phyloP scores from a whole-genome alignment of 179 eudicot genomes.

The Drosera spatulata region DNA sequence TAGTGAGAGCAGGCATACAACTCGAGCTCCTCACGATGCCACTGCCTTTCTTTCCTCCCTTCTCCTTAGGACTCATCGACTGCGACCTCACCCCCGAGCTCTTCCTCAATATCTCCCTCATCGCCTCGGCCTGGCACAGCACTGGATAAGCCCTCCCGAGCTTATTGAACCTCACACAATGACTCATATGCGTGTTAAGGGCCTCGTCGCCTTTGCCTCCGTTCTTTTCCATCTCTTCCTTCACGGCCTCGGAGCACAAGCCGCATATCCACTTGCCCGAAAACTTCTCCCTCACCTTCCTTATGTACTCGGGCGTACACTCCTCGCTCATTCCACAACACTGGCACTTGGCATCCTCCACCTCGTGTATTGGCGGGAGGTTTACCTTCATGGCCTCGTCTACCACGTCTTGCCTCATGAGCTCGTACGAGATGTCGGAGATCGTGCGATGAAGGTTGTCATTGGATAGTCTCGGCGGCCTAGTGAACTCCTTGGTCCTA shows the following conservation, averaged over 20 bases:
- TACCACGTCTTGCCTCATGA: constrained; percentile 25
- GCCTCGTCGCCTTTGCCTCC: constrained; percentile 59
- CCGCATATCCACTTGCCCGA: constrained; percentile 79
- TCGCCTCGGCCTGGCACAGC: constrained; percentile 69
- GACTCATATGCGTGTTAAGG: constrained; percentile 51
- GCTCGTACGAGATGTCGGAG: constrained; percentile 51
- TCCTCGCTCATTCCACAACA: constrained; percentile 92
- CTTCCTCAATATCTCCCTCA: constrained; percentile 77
- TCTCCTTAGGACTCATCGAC: constrained; percentile 57
- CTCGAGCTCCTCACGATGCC: constrained; percentile 74
- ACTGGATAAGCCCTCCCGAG: constrained; percentile 80
- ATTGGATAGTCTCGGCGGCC: constrained; percentile 17
- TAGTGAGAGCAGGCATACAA: constrained; percentile 60
- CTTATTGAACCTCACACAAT: constrained; percentile 70
- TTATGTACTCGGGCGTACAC: constrained; percentile 74
- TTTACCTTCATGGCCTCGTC: constrained; percentile 8
- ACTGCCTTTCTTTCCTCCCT: constrained; percentile 28
- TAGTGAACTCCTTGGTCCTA: neutral
- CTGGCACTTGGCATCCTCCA: constrained; percentile 68
- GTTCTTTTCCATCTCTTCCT: constrained; percentile 64
- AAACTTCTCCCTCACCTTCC: constrained; percentile 36
- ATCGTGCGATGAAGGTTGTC: constrained; percentile 30
- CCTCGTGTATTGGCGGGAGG: constrained; percentile 51
- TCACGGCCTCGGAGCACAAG: constrained; percentile 78
- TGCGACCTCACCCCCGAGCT: constrained; percentile 36